Evolutionary conservation across 306 rosid genomes (phyloP).

Genomic region (Vigna nakashimae): DNA sequence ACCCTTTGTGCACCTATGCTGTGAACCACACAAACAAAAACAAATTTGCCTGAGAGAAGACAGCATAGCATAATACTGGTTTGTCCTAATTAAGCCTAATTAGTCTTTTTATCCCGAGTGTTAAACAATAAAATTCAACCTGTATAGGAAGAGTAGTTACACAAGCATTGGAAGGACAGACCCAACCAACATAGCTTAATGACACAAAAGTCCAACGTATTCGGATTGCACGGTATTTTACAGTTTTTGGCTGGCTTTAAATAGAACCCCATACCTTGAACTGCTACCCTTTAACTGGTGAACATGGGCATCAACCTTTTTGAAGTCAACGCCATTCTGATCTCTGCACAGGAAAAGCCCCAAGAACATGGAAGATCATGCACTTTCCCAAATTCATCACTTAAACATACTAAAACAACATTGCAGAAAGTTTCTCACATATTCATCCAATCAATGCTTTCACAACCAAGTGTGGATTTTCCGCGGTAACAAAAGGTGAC

Average conservation of each 20-base stretch:
- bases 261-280: constrained; percentile 70
- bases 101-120: not conserved
- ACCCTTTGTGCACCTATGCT: constrained; percentile 97
- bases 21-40: constrained; percentile 44
- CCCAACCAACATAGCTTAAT: constrained; percentile 11
- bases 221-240: constrained; percentile 11
- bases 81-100: constrained; percentile 18
- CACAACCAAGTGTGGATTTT: not conserved
- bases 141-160: not conserved
- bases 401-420: constrained; percentile 10
- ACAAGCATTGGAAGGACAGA: not conserved
- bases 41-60: constrained; percentile 32
- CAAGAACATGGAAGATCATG: constrained; percentile 36
- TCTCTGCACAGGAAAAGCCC: constrained; percentile 57
- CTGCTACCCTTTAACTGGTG: constrained; percentile 99
- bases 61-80: not conserved
- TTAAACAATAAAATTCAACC: constrained; percentile 11
- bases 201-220: constrained; percentile 13
- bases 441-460: not conserved
- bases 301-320: constrained; percentile 90
- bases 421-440: not conserved
- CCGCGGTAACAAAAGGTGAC: not conserved
- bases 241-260: constrained; percentile 10
- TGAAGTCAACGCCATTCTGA: constrained; percentile 79
- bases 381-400: constrained; percentile 20